phyloP scores from a whole-genome alignment of 2,329 filamentous ascomycete species.

The Berkeleyomyces basicola region DNA sequence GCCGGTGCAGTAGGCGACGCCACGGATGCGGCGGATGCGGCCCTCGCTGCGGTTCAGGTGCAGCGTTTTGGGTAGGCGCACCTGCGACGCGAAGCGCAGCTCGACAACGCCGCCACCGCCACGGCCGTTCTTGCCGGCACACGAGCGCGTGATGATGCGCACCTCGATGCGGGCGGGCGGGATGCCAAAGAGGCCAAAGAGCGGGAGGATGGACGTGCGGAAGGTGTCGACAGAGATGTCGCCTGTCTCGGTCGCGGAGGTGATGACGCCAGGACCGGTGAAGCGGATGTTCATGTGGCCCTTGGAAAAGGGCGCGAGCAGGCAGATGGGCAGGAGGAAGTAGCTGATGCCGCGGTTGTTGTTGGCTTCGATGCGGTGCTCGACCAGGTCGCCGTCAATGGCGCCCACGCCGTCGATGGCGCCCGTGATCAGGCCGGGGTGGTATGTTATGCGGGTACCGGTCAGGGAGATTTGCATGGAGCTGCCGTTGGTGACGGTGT shows the following conservation, averaged over 20 bases:
- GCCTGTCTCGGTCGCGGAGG: conserved; percentile 62
- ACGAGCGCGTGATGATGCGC: conserved; percentile 63
- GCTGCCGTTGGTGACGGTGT: conserved; percentile 87
- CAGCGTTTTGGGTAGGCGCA: conserved; percentile 82
- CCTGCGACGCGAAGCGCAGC: conserved; percentile 80
- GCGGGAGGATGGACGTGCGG: conserved; percentile 75
- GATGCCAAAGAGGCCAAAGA: conserved; percentile 85
- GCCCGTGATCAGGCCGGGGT: conserved; percentile 82
- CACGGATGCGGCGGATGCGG: conserved; percentile 71
- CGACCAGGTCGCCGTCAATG: conserved; percentile 53
- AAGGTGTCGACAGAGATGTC: conserved; percentile 89
- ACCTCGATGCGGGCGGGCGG: conserved; percentile 65
- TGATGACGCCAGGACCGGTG: conserved; percentile 82
- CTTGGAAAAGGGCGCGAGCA: conserved; percentile 88
- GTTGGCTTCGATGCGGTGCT: conserved; percentile 61
- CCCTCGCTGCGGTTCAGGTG: conserved; percentile 72
- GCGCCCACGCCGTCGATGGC: conserved; percentile 61
- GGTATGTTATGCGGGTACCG: conserved; percentile 82
- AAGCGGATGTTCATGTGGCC: conserved; percentile 80
- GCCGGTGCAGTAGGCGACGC: conserved; percentile 85
- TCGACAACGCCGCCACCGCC: conserved; percentile 89
- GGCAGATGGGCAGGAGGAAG: conserved; percentile 75
- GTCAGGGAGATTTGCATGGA: conserved; percentile 93
- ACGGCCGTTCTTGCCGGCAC: conserved; percentile 54
- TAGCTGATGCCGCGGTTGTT: conserved; percentile 75